Evolutionary conservation across 2,329 filamentous ascomycete species (phyloP), one percentile per base, ranked within the genome.

Genomic region (Sclerotiophoma versabilis): DNA sequence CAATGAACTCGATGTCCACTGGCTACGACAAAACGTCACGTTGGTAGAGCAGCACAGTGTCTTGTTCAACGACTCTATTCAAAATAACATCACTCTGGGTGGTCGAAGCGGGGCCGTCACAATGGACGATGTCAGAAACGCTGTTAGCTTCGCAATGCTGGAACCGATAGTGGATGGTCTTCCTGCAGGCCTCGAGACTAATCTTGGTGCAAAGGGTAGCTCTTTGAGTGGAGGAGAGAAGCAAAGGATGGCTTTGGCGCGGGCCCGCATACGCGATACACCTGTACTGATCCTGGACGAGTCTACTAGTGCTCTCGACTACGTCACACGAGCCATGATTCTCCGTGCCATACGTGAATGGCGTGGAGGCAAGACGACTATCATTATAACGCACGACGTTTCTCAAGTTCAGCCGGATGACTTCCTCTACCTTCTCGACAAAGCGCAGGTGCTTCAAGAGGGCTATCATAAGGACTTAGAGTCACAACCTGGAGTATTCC

Each of bases 301-400:
- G 71, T 86, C 90, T 0, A 96, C 92, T 0, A 95, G 91, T 72
- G 91, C 91, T 0, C 78, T 98, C 9, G 93, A 98, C 64, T 84
- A 87, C n/a, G 80, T 83, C 9, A 93, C 84, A 50, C 84, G 88
- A 57, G 77, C 77, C 0, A 74, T 87, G 11, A 83, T 96, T 30
- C 88, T 96, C 81, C 84, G 89, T 34, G 85, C 87, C 0, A 88
- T 97, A 46, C 83, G 91, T 7, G 69, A 82, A 17, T 97, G 92
- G 93, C 83, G 95, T 19, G 79, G 77, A 29, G 88, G 84, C 0
- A 95, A 91, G 71, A 97, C 93, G 0, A 98, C 93, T 0, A 90
- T 98, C 45, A 86, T 98, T 61, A 93, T 98, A 64, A 97, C 95
- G 0, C 93, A 98, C 67, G 92, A 98, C 60, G 83, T 95, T 26